Percentiles rank a stretch among this genome's conserved stretches.
phyloP scores from a whole-genome alignment of 2,329 filamentous ascomycete species.

The Dendryphion nanum region DNA sequence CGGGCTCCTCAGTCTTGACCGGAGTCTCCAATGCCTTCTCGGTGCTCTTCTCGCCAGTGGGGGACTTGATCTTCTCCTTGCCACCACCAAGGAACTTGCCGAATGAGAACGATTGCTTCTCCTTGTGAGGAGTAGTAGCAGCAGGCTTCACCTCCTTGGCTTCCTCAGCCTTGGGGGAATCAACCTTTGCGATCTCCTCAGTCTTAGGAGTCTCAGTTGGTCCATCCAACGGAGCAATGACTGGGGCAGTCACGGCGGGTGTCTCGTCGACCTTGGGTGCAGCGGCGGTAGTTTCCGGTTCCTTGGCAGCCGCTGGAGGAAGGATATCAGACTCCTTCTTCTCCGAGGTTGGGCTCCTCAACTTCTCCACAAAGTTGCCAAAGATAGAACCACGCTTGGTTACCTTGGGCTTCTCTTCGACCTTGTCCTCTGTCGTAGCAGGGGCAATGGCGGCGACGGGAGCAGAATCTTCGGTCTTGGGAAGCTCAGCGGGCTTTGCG shows the following conservation, averaged over 20 bases:
- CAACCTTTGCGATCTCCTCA: slow-evolving; percentile 21
- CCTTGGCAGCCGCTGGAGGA: slow-evolving; percentile 50
- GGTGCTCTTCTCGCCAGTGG: slow-evolving; percentile 36
- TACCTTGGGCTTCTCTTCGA: slow-evolving; percentile 55
- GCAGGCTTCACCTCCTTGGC: slow-evolving; percentile 27
- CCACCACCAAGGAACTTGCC: slow-evolving; percentile 48
- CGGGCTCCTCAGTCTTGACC: slow-evolving; percentile 8
- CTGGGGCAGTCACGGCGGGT: slow-evolving; percentile 9
- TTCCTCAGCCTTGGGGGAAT: slow-evolving; percentile 24
- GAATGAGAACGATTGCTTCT: slow-evolving; percentile 54
- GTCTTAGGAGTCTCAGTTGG: slow-evolving; percentile 12
- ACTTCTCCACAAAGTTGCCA: slow-evolving; percentile 66
- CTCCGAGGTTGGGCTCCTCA: slow-evolving; percentile 51
- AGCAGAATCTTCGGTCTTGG: slow-evolving; percentile 53
- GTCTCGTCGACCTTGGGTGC: slow-evolving; percentile 36
- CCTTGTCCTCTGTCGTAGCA: slow-evolving; percentile 48
- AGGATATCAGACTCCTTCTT: slow-evolving; percentile 71
- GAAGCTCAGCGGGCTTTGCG: slow-evolving; percentile 25
- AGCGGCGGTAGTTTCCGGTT: slow-evolving; percentile 42
- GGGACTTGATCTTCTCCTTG: slow-evolving; percentile 52
- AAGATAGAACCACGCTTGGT: slow-evolving; percentile 87
- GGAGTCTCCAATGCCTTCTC: slow-evolving; percentile 37
- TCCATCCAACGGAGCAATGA: slow-evolving; percentile 37
- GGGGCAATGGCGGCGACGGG: slow-evolving; percentile 25
- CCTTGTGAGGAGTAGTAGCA: slow-evolving; percentile 45